These are phyloP conservation scores for Flaveria ramosissima DNA, from an alignment of 129 eudicot genomes.

Conservation along the genomic window DNA sequence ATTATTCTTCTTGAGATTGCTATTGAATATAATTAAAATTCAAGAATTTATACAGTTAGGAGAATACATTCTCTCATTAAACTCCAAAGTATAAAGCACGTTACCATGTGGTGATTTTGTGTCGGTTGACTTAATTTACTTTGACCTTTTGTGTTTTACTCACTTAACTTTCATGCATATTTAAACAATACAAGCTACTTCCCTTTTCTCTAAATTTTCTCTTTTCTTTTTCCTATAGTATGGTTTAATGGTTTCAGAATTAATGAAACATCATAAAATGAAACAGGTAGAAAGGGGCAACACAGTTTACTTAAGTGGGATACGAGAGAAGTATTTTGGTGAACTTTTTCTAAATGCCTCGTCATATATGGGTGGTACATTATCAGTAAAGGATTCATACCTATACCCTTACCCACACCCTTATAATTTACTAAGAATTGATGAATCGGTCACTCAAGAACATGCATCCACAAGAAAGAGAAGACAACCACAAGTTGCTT, in stretches of 20 bases:
- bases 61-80: not conserved
- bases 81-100: not conserved
- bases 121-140: not conserved
- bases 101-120: not conserved
- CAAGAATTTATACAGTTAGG: slow-evolving; percentile 8
- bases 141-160: not conserved
- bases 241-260: slow-evolving; percentile 17
- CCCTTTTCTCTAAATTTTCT: not conserved
- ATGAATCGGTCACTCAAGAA: slow-evolving; percentile 43
- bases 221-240: not conserved
- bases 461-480: slow-evolving; percentile 30
- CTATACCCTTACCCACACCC: slow-evolving; percentile 21
- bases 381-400: slow-evolving; percentile 28
- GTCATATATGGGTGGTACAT: slow-evolving; percentile 44
- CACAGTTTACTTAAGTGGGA: slow-evolving; percentile 78
- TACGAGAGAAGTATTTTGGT: slow-evolving; percentile 93
- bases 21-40: not conserved
- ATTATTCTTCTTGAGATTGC: not conserved
- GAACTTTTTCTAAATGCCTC: slow-evolving; percentile 89
- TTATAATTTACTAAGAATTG: slow-evolving; percentile 22
- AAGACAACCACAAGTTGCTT: slow-evolving; percentile 32
- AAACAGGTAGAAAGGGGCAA: slow-evolving; percentile 92
- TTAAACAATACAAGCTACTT: not conserved
- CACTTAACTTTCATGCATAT: not conserved
- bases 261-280: slow-evolving; percentile 24